A percentile compares a stretch with the other conserved stretches of the same genome.
Conservation (phyloP, 768 basidiomycete species). For the Lentinula raphanica region DNA sequence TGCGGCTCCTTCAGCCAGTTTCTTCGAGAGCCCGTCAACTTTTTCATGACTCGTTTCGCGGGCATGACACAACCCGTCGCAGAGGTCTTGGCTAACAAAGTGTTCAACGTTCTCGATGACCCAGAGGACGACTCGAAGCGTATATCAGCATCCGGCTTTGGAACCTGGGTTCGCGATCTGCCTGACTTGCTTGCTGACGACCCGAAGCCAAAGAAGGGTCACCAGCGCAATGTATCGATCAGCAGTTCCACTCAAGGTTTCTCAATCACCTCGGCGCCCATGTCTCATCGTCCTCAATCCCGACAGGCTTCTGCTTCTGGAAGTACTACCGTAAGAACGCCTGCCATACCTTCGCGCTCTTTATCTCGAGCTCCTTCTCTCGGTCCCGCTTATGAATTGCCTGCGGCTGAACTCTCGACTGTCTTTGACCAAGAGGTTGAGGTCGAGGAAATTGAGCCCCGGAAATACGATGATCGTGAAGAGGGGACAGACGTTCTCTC, state of each 20-base stretch:
- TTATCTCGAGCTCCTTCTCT: conserved; percentile 63
- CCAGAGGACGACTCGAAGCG: conserved; percentile 60
- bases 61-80: conserved; percentile 87
- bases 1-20: conserved; percentile 81
- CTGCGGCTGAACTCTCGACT: conserved; percentile 43
- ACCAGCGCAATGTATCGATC: conserved; percentile 53
- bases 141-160: conserved; percentile 79
- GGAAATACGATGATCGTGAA: conserved; percentile 18
- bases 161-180: conserved; percentile 79
- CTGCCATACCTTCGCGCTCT: conserved; percentile 47
- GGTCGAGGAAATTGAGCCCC: conserved; percentile 33
- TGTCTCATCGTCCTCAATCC: conserved; percentile 69
- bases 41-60: conserved; percentile 86
- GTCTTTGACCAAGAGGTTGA: conserved; percentile 51
- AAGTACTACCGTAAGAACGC: conserved; percentile 43
- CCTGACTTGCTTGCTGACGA: conserved; percentile 59
- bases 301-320: conserved; percentile 50
- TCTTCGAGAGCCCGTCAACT: conserved; percentile 71
- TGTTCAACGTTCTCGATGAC: conserved; percentile 77
- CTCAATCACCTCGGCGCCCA: conserved; percentile 54
- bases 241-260: conserved; percentile 58
- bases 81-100: conserved; percentile 74
- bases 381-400: conserved; percentile 27
- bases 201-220: conserved; percentile 28
- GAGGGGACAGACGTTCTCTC: conserved; percentile 32